Conservation (phyloP, 2,329 filamentous ascomycete genomes). For the Pseudocercospora cruenta region DNA sequence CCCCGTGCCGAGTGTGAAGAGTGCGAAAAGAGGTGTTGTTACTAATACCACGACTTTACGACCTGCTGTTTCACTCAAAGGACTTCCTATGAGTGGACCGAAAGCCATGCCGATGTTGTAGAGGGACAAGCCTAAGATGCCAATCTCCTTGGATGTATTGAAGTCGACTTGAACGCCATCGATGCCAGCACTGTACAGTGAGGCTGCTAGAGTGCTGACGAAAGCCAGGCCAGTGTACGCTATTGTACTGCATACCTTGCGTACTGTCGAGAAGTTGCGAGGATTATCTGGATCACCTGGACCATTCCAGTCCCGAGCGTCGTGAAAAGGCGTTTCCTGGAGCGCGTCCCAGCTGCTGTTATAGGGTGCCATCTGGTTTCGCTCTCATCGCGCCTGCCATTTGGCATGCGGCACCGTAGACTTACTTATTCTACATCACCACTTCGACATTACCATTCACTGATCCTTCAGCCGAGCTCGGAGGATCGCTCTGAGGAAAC, state of each 20-base stretch:
- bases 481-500: neutral
- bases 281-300: conserved; percentile 37
- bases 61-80: conserved; percentile 44
- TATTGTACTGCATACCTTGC: conserved; percentile 30
- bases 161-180: conserved; percentile 31
- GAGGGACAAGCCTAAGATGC: conserved; percentile 42
- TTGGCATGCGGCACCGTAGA: neutral
- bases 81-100: conserved; percentile 43
- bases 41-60: conserved; percentile 42
- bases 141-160: conserved; percentile 34
- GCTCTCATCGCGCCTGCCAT: neutral
- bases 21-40: conserved; percentile 41
- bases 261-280: conserved; percentile 35
- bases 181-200: conserved; percentile 37
- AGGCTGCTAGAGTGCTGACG: conserved; percentile 38
- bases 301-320: conserved; percentile 35
- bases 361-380: neutral
- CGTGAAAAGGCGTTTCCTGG: conserved; percentile 10
- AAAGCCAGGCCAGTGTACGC: conserved; percentile 37
- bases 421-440: neutral
- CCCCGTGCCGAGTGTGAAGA: conserved; percentile 42
- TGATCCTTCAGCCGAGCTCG: neutral
- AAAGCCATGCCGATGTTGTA: conserved; percentile 44
- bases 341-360: neutral
- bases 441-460: neutral